Base-by-base conservation (phyloP, 148 eudicot genomes). In the Rhododendron ferrugineum region DNA sequence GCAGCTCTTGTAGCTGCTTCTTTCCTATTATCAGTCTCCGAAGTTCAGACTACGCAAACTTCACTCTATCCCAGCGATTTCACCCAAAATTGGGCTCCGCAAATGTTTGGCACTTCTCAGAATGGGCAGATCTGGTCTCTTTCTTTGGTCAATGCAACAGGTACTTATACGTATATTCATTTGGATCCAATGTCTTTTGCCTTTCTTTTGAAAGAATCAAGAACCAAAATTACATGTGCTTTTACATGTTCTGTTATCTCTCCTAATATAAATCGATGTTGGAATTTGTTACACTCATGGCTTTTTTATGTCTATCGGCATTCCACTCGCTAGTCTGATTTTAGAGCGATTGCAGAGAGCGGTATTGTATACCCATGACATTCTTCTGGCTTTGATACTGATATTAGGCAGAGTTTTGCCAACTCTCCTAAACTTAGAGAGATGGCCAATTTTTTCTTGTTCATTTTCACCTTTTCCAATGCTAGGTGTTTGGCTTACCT, bases 111-210 rank as follows among this genome's bases (percentile, higher is more conserved):
- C 89, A 93, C 97, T 82, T 92, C 97, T 46, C 82, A 87, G 20
- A 96, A 94, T 89, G 98, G 98, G 4, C 92, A 92, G 93, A 95
- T 90, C 93, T 97, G 99, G 99, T 90, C 77, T 64, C 98, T 97
- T 79, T 90, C 96, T 36, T 84, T 95, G 75, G 93, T 93, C 81
- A 82, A 93, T 74, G 80, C 89, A n/a, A 90, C 95, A 90, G 99
- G 99, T 94, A 89, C 58, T 1, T 82, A n/a, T 3, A 9, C 14
- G 10, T 64, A 9, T 26, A 10, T 10, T n/a, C 50, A 26, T 10
- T 54, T 6, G 28, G 47, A 49, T 74, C 62, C 22, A 28, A 11
- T 68, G 56, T 13, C 36, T 30, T 83, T 0, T 47, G 34, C 26
- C 26, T 40, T 22, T 37, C 7, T 74, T 70, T 6, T 77, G 28